Evolutionary conservation across 495 filamentous ascomycete genomes (phyloP).

Genomic region (Viridothelium virens): DNA sequence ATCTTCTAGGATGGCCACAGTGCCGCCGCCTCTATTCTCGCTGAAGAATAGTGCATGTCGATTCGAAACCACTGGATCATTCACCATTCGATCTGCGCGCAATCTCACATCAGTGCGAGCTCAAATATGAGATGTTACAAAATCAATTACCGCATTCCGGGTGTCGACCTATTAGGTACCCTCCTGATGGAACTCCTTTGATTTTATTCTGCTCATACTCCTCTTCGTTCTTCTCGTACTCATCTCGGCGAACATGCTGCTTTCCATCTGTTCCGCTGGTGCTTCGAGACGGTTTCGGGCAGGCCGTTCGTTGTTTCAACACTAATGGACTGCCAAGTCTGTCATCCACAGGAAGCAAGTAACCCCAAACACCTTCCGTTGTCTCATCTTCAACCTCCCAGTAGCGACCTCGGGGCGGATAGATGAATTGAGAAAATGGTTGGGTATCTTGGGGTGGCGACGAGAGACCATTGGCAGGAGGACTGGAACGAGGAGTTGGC

Average conservation of each 20-base stretch:
- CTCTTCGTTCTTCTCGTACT: slow-evolving; percentile 46
- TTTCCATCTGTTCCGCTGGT: slow-evolving; percentile 36
- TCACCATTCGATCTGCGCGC: slow-evolving; percentile 62
- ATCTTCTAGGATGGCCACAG: slow-evolving; percentile 80
- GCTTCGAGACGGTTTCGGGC: slow-evolving; percentile 43
- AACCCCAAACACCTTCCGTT: slow-evolving; percentile 91
- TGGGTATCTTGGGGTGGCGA: slow-evolving; percentile 61
- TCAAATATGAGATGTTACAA: neutral
- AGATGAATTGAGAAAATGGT: slow-evolving; percentile 67
- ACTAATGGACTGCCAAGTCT: slow-evolving; percentile 63
- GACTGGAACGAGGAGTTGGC: slow-evolving; percentile 42
- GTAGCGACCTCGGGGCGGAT: slow-evolving; percentile 63
- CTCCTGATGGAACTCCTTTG: slow-evolving; percentile 57
- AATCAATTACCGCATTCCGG: slow-evolving; percentile 75
- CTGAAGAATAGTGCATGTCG: slow-evolving; percentile 85
- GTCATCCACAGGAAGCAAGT: slow-evolving; percentile 72
- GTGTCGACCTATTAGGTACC: slow-evolving; percentile 87
- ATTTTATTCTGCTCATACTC: slow-evolving; percentile 53
- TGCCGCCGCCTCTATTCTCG: slow-evolving; percentile 73
- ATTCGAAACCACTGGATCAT: slow-evolving; percentile 85
- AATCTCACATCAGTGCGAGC: neutral
- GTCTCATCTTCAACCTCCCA: slow-evolving; percentile 80
- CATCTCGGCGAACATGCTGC: slow-evolving; percentile 24
- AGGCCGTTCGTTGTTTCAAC: slow-evolving; percentile 58
- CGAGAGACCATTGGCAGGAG: slow-evolving; percentile 50